phyloP scores from a whole-genome alignment of 2,329 filamentous ascomycete genomes.

The Dichotomopilus funicola region DNA sequence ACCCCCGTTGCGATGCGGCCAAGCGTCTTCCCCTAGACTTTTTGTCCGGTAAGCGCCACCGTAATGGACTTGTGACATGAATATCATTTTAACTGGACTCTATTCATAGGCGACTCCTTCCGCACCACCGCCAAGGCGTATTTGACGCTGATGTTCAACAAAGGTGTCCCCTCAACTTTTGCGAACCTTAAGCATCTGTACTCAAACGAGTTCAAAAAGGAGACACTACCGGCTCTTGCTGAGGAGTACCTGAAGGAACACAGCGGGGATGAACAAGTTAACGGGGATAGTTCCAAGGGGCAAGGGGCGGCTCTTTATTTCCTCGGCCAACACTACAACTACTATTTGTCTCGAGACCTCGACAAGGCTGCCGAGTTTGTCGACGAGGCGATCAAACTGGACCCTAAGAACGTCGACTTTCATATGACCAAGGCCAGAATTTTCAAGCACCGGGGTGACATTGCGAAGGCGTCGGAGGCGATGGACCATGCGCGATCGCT shows the following conservation, averaged over 20 bases:
- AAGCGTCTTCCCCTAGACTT: conserved; percentile 86
- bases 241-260: conserved; percentile 67
- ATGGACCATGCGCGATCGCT: conserved; percentile 85
- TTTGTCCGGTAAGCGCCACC: conserved; percentile 52
- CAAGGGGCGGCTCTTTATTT: conserved; percentile 82
- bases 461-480: conserved; percentile 69
- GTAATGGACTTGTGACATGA: neutral
- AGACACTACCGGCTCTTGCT: conserved; percentile 67
- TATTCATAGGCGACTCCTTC: conserved; percentile 64
- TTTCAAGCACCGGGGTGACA: conserved; percentile 81
- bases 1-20: conserved; percentile 76
- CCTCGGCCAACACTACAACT: conserved; percentile 95
- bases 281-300: conserved; percentile 51
- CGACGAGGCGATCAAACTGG: conserved; percentile 73
- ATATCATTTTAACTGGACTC: conserved; percentile 1
- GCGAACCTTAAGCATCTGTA: conserved; percentile 95
- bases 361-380: conserved; percentile 74
- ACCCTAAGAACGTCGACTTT: conserved; percentile 79
- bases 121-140: conserved; percentile 70
- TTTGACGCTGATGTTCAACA: conserved; percentile 76
- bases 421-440: conserved; percentile 94
- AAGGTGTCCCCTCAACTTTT: conserved; percentile 92
- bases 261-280: conserved; percentile 34
- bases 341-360: conserved; percentile 77
- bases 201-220: conserved; percentile 67